A percentile compares a stretch with the other conserved stretches of the same genome.
These are phyloP conservation scores for Saccharomycopsis vini DNA, from an alignment of 805 yeast species.

Conservation along the genomic window DNA sequence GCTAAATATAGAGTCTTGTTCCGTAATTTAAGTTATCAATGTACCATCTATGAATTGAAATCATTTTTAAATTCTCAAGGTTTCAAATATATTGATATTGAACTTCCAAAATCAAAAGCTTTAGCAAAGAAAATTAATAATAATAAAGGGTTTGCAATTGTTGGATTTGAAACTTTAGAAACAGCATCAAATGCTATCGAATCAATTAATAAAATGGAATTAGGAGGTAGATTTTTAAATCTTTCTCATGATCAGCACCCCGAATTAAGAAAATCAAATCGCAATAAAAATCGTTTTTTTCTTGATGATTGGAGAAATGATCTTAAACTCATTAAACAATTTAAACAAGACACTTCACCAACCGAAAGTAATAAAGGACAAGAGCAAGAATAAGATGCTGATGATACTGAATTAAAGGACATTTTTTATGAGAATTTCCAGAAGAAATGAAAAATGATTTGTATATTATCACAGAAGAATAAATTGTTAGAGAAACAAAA, in stretches of 20 bases:
- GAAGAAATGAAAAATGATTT: too few species aligned
- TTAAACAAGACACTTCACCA: too few species aligned
- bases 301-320: too few species aligned
- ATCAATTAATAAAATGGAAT: slow-evolving; percentile 41
- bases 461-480: too few species aligned
- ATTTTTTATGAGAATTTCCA: too few species aligned
- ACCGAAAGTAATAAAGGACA: too few species aligned
- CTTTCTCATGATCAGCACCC: slow-evolving; percentile 57
- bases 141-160: slow-evolving; percentile 58
- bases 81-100: slow-evolving; percentile 24
- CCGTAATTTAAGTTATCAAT: slow-evolving; percentile 46
- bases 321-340: too few species aligned
- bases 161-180: slow-evolving; percentile 36
- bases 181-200: slow-evolving; percentile 43
- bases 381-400: too few species aligned
- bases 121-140: too few species aligned
- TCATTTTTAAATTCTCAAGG: slow-evolving; percentile 7
- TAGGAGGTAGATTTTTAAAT: slow-evolving; percentile 51
- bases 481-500: too few species aligned
- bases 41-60: slow-evolving; percentile 28
- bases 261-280: too few species aligned
- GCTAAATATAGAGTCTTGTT: slow-evolving; percentile 41
- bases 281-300: neutral
- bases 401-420: too few species aligned
- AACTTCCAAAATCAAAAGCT: slow-evolving; percentile 30